Base-by-base conservation (phyloP, 148 eudicot genomes). In the Cornus florida region DNA sequence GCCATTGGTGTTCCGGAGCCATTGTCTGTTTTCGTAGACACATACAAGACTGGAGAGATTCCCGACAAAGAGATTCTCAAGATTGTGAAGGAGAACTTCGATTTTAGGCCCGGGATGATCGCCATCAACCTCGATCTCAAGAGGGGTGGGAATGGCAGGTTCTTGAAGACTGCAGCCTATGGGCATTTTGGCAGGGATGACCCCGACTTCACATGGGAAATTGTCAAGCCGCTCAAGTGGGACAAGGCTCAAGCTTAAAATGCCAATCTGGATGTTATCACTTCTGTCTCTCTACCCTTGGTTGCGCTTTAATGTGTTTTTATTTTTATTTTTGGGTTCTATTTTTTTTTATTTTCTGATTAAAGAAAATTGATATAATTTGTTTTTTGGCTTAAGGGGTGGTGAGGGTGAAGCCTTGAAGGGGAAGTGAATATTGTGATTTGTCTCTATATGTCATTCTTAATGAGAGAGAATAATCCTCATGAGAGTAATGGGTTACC, bases 1-100 rank as follows among this genome's bases (percentile, higher is more conserved):
- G 73, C 73, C 73, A 71, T 71, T 71, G 73, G 73, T 43, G 73
- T 71, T 12, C 73, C 73, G 3, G 57, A 71, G 56, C 73, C 73
- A 4, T 71, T 71, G 73, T 43, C 57, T 3, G 73, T 71, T 3
- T 70, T 39, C 20, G 53, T 70, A 8, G 73, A 70, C 32, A 19
- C 73, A 2, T 71, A 71, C 57, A 8, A 31, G 56, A 71, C 73
- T 3, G 73, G 73, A 11, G 41, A 71, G 16, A 71, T 71, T n/a
- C 57, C 73, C 6, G 73, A 71, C 73, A 71, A 43, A 13, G 73
- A 71, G 73, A 71, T 71, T n/a, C 57, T 71, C 28, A 71, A 43
- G 73, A 71, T 71, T 22, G 73, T 71, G 73, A 71, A 71, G 43
- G 73, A 71, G 73, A 71, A 3, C 32, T 71, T 35, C 31, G 50